Base-by-base conservation (phyloP, 495 filamentous ascomycete species). In the Talaromyces stipitatus region DNA sequence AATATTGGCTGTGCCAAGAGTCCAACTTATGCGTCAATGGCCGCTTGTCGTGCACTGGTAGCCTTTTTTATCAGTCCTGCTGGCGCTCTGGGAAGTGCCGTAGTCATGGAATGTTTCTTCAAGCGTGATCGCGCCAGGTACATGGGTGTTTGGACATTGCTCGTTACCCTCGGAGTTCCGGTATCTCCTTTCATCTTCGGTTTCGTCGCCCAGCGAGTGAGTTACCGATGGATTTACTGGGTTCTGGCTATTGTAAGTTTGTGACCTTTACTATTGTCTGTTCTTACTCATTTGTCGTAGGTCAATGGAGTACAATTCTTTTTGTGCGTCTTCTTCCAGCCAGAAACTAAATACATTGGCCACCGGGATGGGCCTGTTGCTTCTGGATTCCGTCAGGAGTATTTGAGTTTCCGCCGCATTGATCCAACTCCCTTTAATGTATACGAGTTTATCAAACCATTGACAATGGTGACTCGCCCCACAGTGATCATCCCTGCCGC, bases 231-330 rank as follows among this genome's bases (percentile, higher is more conserved):
- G 18, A 54, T 69, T 41, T 73, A 70, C 50, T 59, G 53, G 57
- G 20, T 72, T 16, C 56, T 50, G 18, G 58, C 63, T 3, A 73
- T 65, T 8, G 65, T 76, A 26, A 55, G 53, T 23, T 23, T 6
- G 18, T 29, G 9, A 9, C 75, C 29, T 65, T 58, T 3, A 66
- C 69, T 10, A 69, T 71, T 73, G 0, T 66, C 64, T 0, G 12
- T 26, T 29, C n/a, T 33, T 45, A 45, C 32, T 41, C 2, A 14
- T 16, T 32, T 68, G 59, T 6, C 59, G 70, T 41, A 81, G 74
- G 78, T 74, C 60, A 83, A 82, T 56, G 78, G 68, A 26, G 72
- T 64, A 24, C 80, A 83, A 55, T 74, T 82, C 47, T 66, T 83
- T 52, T 56, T 78, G 30, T 83, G 77, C 52, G 54, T 82, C 28